Evolutionary conservation across 805 yeast genomes (phyloP), one percentile per base, ranked within the genome.

Genomic region (Candida pseudoglaebosa): DNA sequence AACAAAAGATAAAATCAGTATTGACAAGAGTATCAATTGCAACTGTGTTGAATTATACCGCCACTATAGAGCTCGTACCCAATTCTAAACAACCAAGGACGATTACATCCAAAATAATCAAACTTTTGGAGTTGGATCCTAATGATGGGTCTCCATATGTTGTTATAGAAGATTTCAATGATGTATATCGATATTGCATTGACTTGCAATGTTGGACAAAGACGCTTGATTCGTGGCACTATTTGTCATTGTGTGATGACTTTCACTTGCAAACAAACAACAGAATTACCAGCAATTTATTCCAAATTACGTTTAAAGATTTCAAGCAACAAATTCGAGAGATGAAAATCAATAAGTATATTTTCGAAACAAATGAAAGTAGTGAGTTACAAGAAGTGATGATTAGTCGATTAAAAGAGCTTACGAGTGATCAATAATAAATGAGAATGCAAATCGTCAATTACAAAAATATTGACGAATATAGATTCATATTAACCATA

Each of bases 11-110:
- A 19, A 50, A 53, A 21, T 62, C 59, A 2, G 37, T 73, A 0
- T 42, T 75, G 24, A 55, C 55, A 22, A 71, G 70, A 1, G 62
- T 77, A 1, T 73, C 84, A 2, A 44, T 81, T 18, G 77, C 85
- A 0, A 71, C 82, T 0, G 60, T 79, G 2, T 48, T 80, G 39
- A 77, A 77, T 50, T 43, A 52, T 21, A 43, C 52, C 8, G 48
- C 46, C 17, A 34, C 58, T 3, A 39, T 44, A 3, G n/a, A 21
- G 18, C 26, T 32, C 28, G 4, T 28, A 13, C 41, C 39, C n/a
- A 43, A 41, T 16, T 26, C 35, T 14, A 34, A 36, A 8, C 41
- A 39, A 15, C 33, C 36, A 7, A 17, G 21, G 5, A 24, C 29
- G 8, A 24, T 48, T 3, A 28, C 43, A 1, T 40, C 48, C 19